Percentiles rank a stretch among this genome's conserved stretches.
Conservation (phyloP, 2,329 filamentous ascomycete species). For the Neophaeococcomyces aloes region DNA sequence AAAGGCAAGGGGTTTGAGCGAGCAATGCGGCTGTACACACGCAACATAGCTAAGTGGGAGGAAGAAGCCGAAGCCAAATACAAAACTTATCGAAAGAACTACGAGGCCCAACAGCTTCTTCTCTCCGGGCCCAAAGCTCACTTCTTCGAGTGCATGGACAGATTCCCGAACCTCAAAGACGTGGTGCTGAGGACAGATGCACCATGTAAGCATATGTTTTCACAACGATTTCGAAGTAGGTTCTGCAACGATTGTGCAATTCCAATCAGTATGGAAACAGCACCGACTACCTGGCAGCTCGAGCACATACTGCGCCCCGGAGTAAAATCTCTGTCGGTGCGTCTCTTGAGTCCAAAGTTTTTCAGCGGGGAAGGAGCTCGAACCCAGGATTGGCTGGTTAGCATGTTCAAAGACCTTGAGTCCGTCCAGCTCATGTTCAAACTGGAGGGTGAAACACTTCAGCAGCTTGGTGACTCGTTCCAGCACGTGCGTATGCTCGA, state of each 20-base stretch:
- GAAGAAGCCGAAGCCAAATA: constrained; percentile 14
- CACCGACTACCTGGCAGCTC: constrained; percentile 17
- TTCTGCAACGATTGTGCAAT: constrained; percentile 18
- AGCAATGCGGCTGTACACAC: constrained; percentile 17
- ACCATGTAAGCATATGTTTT: constrained; percentile 17
- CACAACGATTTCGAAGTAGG: constrained; percentile 15
- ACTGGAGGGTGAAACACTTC: constrained; percentile 13
- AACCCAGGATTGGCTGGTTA: constrained; percentile 9
- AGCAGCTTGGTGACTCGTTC: constrained; percentile 6
- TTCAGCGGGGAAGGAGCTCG: constrained; percentile 13
- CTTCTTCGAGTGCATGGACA: constrained; percentile 11
- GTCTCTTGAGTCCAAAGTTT: constrained; percentile 18
- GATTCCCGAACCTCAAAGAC: constrained; percentile 16
- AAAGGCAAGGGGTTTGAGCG: constrained; percentile 10
- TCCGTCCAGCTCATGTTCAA: constrained; percentile 15
- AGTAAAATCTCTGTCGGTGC: constrained; percentile 9
- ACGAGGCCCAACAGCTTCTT: constrained; percentile 15
- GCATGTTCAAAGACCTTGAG: constrained; percentile 14
- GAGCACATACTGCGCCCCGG: constrained; percentile 15
- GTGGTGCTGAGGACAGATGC: constrained; percentile 16
- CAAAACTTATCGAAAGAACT: constrained; percentile 13
- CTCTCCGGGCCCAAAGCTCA: constrained; percentile 8
- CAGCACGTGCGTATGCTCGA: constrained; percentile 13
- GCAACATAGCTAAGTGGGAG: constrained; percentile 19
- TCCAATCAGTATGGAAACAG: constrained; percentile 15